Percentiles rank a stretch among this genome's conserved stretches.
Conservation (phyloP, 441 rosid species). For the Mallotus japonicus region DNA sequence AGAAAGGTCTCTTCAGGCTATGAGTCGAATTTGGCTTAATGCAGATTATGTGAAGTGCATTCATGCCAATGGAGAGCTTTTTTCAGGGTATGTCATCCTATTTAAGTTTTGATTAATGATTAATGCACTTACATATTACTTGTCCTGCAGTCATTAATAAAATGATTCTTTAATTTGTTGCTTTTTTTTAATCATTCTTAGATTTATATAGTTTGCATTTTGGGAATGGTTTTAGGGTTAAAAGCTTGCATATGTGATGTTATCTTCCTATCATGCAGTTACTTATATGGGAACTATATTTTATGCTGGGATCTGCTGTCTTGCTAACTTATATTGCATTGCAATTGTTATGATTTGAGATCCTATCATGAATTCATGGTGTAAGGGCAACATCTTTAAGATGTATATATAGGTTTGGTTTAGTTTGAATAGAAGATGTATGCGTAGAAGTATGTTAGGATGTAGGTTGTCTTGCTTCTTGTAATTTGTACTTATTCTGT, state of each 20-base stretch:
- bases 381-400: background rate
- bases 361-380: background rate
- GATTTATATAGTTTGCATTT: background rate
- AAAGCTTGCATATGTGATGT: background rate
- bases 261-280: background rate
- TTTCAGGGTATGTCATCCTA: constrained; percentile 71
- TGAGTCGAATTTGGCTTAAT: constrained; percentile 82
- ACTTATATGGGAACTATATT: background rate
- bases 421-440: background rate
- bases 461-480: background rate
- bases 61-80: constrained; percentile 77
- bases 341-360: background rate
- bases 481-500: background rate
- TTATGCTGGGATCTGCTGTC: background rate
- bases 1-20: constrained; percentile 67
- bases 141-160: background rate
- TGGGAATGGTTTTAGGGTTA: background rate
- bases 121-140: background rate
- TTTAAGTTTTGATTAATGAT: background rate
- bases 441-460: background rate
- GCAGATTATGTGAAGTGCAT: constrained; percentile 92
- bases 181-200: background rate
- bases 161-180: background rate
- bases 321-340: background rate
- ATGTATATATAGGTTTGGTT: background rate